phyloP scores from a whole-genome alignment of 192 early-diverging fungal genomes.

The Obelidium mucronatum region DNA sequence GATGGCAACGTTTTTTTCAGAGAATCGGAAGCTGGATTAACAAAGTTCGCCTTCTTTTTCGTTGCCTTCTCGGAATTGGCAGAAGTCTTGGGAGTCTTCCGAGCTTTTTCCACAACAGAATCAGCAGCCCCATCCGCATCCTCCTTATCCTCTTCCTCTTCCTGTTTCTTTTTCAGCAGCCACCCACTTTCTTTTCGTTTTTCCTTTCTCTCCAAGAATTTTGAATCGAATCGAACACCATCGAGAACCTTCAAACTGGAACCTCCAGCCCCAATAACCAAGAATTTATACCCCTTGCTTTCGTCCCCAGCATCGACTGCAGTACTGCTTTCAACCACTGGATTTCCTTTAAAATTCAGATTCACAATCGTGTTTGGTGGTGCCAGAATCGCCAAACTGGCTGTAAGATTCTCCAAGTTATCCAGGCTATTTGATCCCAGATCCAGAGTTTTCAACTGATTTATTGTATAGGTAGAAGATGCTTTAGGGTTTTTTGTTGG shows the following conservation, averaged over 20 bases:
- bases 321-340: constrained; percentile 40
- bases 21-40: not conserved
- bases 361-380: constrained; percentile 58
- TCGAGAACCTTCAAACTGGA: constrained; percentile 76
- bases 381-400: constrained; percentile 58
- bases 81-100: not conserved
- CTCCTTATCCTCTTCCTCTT: constrained; percentile 32
- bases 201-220: constrained; percentile 70
- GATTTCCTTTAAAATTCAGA: constrained; percentile 70
- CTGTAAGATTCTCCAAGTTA: constrained; percentile 61
- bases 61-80: not conserved
- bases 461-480: constrained; percentile 38
- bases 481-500: constrained; percentile 35
- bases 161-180: constrained; percentile 47
- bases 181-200: constrained; percentile 63
- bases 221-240: constrained; percentile 75
- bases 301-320: constrained; percentile 24
- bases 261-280: constrained; percentile 60
- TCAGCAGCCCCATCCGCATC: not conserved
- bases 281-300: constrained; percentile 39
- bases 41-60: not conserved
- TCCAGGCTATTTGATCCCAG: constrained; percentile 55
- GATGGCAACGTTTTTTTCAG: not conserved
- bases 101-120: not conserved
- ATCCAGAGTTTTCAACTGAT: constrained; percentile 38